These are phyloP conservation scores for Lichtheimia ornata DNA, from an alignment of 371 early-diverging fungal genomes.

Conservation along the genomic window DNA sequence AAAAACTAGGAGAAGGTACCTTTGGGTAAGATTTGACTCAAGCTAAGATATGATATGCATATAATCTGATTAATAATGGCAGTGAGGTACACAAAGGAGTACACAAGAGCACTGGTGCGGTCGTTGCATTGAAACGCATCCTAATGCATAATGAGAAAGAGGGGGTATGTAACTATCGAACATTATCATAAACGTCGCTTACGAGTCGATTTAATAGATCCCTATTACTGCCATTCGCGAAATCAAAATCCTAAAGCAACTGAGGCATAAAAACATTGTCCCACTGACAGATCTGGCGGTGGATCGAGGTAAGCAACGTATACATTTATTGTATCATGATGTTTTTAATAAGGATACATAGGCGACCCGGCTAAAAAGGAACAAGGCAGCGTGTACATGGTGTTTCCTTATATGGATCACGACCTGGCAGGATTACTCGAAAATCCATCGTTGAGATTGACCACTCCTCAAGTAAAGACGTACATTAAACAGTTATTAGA, in stretches of 20 bases:
- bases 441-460: constrained; percentile 68
- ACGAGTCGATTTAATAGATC: constrained; percentile 44
- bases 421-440: constrained; percentile 88
- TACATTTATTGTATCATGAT: background rate
- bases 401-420: constrained; percentile 95
- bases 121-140: constrained; percentile 90
- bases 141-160: constrained; percentile 92
- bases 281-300: constrained; percentile 81
- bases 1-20: constrained; percentile 94
- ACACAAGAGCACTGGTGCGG: constrained; percentile 67
- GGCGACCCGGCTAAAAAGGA: constrained; percentile 29
- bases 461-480: constrained; percentile 76
- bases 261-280: constrained; percentile 87
- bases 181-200: background rate
- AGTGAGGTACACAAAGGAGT: constrained; percentile 90
- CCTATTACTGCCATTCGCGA: constrained; percentile 97
- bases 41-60: background rate
- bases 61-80: background rate
- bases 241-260: constrained; percentile 85
- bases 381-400: constrained; percentile 80
- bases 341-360: background rate
- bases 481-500: constrained; percentile 83
- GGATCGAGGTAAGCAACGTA: constrained; percentile 48
- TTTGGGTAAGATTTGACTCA: constrained; percentile 76
- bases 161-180: constrained; percentile 62